These are phyloP conservation scores for Colletotrichum paranaense DNA, from an alignment of 2,329 filamentous ascomycete genomes.

Conservation along the genomic window DNA sequence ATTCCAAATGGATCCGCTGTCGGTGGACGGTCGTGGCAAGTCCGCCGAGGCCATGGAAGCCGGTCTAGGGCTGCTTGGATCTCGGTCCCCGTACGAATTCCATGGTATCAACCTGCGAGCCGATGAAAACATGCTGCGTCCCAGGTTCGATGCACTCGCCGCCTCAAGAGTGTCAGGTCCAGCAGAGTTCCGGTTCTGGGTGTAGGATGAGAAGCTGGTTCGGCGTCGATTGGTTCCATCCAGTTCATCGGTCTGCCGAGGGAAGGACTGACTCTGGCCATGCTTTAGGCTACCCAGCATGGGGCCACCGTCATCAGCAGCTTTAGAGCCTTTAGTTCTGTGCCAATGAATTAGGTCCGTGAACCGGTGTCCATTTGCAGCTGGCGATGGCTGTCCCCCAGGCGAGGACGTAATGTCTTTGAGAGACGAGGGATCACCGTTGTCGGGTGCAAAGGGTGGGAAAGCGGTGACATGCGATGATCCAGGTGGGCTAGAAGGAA, in stretches of 20 bases:
- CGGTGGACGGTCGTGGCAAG: slow-evolving; percentile 81
- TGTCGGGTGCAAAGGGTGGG: slow-evolving; percentile 58
- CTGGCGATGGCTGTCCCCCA: slow-evolving; percentile 44
- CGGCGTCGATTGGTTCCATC: slow-evolving; percentile 67
- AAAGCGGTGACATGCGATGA: slow-evolving; percentile 70
- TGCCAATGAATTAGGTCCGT: slow-evolving; percentile 67
- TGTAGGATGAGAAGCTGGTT: slow-evolving; percentile 67
- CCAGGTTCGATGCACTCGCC: slow-evolving; percentile 21
- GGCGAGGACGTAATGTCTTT: slow-evolving; percentile 54
- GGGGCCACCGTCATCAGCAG: slow-evolving; percentile 65
- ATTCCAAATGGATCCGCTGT: slow-evolving; percentile 81
- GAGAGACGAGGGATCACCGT: slow-evolving; percentile 56
- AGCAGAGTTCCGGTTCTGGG: slow-evolving; percentile 67
- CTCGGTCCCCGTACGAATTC: slow-evolving; percentile 62
- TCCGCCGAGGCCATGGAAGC: slow-evolving; percentile 77
- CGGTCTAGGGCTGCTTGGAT: slow-evolving; percentile 72
- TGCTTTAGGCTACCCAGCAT: slow-evolving; percentile 76
- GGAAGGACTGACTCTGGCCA: slow-evolving; percentile 82
- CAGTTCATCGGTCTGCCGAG: slow-evolving; percentile 67
- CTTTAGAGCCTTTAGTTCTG: slow-evolving; percentile 71
- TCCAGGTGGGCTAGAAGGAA: slow-evolving; percentile 71
- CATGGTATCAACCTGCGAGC: slow-evolving; percentile 57
- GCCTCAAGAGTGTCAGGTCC: slow-evolving; percentile 56
- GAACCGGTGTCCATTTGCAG: slow-evolving; percentile 48
- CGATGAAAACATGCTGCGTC: slow-evolving; percentile 41